phyloP scores from a whole-genome alignment of 768 basidiomycete species.

The Mycena belliarum region DNA sequence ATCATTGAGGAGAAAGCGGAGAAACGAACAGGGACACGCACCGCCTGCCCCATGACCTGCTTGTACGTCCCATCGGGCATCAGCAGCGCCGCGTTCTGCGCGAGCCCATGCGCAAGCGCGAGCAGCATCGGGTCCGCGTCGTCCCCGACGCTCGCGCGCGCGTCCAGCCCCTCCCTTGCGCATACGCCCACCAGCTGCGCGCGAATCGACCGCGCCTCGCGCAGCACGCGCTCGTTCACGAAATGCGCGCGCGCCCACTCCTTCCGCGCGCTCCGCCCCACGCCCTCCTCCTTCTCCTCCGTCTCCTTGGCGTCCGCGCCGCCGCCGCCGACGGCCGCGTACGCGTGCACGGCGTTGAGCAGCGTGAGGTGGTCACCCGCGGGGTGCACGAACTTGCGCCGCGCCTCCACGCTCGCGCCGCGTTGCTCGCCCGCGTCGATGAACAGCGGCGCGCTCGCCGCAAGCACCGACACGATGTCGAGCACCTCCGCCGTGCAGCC shows the following conservation, averaged over 20 bases:
- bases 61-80: slow-evolving; percentile 89
- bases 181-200: slow-evolving; percentile 76
- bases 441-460: slow-evolving; percentile 81
- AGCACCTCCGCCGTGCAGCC: slow-evolving; percentile 79
- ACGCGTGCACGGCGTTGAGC: slow-evolving; percentile 82
- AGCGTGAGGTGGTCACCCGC: slow-evolving; percentile 91
- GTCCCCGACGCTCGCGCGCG: slow-evolving; percentile 57
- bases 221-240: slow-evolving; percentile 78
- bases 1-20: background rate
- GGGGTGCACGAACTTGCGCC: slow-evolving; percentile 77
- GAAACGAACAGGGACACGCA: slow-evolving; percentile 32
- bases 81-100: slow-evolving; percentile 81
- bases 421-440: slow-evolving; percentile 75
- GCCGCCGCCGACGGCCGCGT: slow-evolving; percentile 58
- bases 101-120: slow-evolving; percentile 74
- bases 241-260: slow-evolving; percentile 88
- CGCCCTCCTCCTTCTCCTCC: slow-evolving; percentile 2
- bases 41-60: slow-evolving; percentile 71
- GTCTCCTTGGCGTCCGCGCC: slow-evolving; percentile 28
- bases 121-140: slow-evolving; percentile 68
- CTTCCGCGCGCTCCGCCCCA: slow-evolving; percentile 35
- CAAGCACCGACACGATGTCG: slow-evolving; percentile 82
- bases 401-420: slow-evolving; percentile 67
- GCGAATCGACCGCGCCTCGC: slow-evolving; percentile 76
- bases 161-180: slow-evolving; percentile 59